Evolutionary conservation across 2,329 filamentous ascomycete species (phyloP).

Genomic region (Cladosporium halotolerans): DNA sequence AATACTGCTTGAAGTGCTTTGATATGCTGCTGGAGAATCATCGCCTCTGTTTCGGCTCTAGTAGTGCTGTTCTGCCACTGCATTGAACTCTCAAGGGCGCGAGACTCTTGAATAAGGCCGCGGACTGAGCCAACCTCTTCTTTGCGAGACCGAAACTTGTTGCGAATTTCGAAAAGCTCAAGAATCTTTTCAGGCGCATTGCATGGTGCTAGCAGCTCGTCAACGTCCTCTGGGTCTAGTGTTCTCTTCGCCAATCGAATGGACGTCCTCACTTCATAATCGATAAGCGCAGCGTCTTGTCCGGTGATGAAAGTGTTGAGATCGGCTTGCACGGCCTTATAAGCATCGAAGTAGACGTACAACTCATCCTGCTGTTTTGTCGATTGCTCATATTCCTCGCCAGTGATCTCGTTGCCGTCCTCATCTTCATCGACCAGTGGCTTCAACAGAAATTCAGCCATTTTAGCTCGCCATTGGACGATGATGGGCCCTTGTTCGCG

Average conservation of each 20-base stretch:
- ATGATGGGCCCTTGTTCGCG: conserved; percentile 67
- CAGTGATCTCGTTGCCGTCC: conserved; percentile 63
- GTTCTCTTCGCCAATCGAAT: conserved; percentile 19
- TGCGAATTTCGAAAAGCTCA: conserved; percentile 41
- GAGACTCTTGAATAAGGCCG: conserved; percentile 62
- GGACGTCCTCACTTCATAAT: conserved; percentile 59
- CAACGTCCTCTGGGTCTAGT: conserved; percentile 49
- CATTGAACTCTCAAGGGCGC: conserved; percentile 55
- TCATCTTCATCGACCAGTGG: conserved; percentile 80
- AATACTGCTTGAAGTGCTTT: conserved; percentile 50
- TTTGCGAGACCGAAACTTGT: conserved; percentile 43
- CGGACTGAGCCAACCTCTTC: conserved; percentile 60
- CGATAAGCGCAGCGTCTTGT: conserved; percentile 65
- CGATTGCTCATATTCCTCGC: conserved; percentile 84
- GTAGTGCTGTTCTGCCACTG: conserved; percentile 52
- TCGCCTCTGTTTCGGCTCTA: conserved; percentile 57
- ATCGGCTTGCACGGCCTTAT: conserved; percentile 72
- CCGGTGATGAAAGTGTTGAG: conserved; percentile 71
- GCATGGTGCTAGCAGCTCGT: conserved; percentile 54
- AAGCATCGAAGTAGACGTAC: conserved; percentile 74
- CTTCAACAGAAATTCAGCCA: conserved; percentile 64
- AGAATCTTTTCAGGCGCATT: conserved; percentile 63
- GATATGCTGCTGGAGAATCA: conserved; percentile 59
- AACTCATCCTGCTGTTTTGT: conserved; percentile 83
- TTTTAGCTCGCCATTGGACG: conserved; percentile 66